phyloP scores from a whole-genome alignment of 208 protist genomes.

The Porcisia hertigi region DNA sequence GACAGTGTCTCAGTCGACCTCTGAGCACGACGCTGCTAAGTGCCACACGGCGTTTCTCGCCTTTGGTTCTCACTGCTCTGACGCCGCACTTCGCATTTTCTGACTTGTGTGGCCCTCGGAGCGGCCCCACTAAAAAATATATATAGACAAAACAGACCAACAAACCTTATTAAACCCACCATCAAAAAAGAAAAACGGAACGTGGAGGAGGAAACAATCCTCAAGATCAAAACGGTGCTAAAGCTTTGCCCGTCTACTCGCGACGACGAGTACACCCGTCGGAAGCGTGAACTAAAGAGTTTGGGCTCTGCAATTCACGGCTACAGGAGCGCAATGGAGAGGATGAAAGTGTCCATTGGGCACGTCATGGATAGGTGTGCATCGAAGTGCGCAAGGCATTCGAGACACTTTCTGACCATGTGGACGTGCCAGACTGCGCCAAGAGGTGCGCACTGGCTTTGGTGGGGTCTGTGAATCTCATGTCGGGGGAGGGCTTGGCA shows the following conservation, averaged over 20 bases:
- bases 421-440: conserved; percentile 23
- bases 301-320: conserved; percentile 27
- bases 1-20: background rate
- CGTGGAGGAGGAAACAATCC: conserved; percentile 15
- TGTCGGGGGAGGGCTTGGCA: conserved; percentile 24
- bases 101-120: background rate
- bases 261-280: conserved; percentile 49
- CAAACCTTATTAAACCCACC: background rate
- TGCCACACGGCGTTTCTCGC: background rate
- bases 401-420: conserved; percentile 31
- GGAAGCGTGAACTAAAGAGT: conserved; percentile 34
- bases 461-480: conserved; percentile 31
- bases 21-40: background rate
- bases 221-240: conserved; percentile 41
- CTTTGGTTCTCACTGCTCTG: background rate
- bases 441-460: conserved; percentile 34
- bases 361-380: conserved; percentile 30
- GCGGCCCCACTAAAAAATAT: too few relatives aligned
- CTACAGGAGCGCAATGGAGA: conserved; percentile 57
- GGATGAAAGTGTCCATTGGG: conserved; percentile 36
- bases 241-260: conserved; percentile 44
- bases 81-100: background rate
- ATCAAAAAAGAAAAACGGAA: background rate
- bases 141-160: background rate
- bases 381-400: conserved; percentile 39